Conservation (phyloP, 306 rosid species). For the Prinsepia uniflora region DNA sequence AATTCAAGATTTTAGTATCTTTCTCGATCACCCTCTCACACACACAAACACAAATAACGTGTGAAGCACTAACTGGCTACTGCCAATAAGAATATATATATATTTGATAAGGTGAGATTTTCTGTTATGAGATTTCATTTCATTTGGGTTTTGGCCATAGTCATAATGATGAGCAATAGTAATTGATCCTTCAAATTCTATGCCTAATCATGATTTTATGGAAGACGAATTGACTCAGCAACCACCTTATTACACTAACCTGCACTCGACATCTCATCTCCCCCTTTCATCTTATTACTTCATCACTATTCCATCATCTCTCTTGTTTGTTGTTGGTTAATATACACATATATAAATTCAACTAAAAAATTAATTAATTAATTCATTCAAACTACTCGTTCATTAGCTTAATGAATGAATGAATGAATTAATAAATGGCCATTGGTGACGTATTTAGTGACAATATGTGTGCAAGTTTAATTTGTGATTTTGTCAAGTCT, state of each 20-base stretch:
- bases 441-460: too few species aligned
- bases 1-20: neutral
- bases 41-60: conserved; percentile 20
- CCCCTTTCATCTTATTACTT: conserved; percentile 15
- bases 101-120: neutral
- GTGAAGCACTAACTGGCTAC: conserved; percentile 5
- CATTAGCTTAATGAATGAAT: too few species aligned
- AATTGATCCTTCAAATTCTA: conserved; percentile 15
- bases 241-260: conserved; percentile 44
- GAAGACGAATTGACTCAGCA: conserved; percentile 35
- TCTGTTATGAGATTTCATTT: conserved; percentile 21
- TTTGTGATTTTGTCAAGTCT: too few species aligned
- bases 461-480: too few species aligned
- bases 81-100: neutral
- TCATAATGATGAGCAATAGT: conserved; percentile 12
- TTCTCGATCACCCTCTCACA: neutral
- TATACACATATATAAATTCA: too few species aligned
- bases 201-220: conserved; percentile 26
- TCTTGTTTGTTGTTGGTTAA: neutral
- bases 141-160: conserved; percentile 25
- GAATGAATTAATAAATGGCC: too few species aligned
- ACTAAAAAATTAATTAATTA: too few species aligned
- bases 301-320: conserved; percentile 10
- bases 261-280: conserved; percentile 32
- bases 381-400: too few species aligned